phyloP scores from a whole-genome alignment of 352 stramenopile species.

The Pilasporangium apinafurcum region DNA sequence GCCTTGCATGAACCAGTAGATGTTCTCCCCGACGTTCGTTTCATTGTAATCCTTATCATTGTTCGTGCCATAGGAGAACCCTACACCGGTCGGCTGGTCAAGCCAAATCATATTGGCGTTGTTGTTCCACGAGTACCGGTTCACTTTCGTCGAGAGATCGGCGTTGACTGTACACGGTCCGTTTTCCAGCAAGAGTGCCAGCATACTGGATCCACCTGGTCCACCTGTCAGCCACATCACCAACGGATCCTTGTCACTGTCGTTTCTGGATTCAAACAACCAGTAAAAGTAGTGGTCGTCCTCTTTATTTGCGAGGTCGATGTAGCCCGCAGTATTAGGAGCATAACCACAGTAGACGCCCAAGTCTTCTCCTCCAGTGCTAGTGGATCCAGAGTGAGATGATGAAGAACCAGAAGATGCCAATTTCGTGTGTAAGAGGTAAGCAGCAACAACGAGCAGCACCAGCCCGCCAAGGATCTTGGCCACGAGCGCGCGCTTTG shows the following conservation, averaged over 20 bases:
- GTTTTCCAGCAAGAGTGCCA: constrained; percentile 53
- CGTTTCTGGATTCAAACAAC: constrained; percentile 38
- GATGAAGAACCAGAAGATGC: no score
- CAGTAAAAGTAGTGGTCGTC: constrained; percentile 70
- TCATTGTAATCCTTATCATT: constrained; percentile 20
- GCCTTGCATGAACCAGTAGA: constrained; percentile 39
- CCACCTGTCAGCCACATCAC: constrained; percentile 57
- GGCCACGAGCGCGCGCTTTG: no score
- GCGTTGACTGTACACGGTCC: constrained; percentile 50
- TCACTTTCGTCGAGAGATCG: constrained; percentile 37
- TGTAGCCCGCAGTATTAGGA: constrained; percentile 34
- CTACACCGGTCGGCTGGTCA: constrained; percentile 17
- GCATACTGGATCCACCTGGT: constrained; percentile 34
- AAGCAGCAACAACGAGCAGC: no score
- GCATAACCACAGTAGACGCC: constrained; percentile 14
- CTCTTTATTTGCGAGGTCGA: constrained; percentile 44
- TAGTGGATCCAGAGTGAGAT: no score
- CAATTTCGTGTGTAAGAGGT: no score
- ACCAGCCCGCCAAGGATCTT: no score
- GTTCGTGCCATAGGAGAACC: constrained; percentile 22
- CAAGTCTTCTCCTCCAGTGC: no score
- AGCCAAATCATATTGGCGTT: constrained; percentile 69
- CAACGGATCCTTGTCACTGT: constrained; percentile 22
- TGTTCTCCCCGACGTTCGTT: constrained; percentile 32
- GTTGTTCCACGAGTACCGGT: constrained; percentile 66